Percentiles rank a stretch among this genome's conserved stretches.
Conservation (phyloP, 192 early-diverging fungal genomes). For the Linnemannia schmuckeri region DNA sequence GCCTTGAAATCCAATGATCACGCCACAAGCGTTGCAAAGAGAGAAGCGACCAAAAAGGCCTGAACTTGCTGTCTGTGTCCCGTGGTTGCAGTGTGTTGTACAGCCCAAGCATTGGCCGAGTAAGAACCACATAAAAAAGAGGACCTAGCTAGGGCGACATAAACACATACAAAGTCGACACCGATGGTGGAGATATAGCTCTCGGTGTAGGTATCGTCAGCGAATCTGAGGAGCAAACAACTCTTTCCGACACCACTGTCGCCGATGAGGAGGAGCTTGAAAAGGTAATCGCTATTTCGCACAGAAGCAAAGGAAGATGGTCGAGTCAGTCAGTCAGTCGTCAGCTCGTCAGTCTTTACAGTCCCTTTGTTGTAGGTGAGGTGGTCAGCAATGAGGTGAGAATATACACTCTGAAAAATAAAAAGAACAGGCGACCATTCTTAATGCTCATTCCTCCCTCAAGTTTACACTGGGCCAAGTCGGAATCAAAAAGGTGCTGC, state of each 20-base stretch:
- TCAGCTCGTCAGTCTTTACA: too few species aligned
- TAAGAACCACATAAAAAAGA: neutral
- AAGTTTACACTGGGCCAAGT: neutral
- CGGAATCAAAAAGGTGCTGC: neutral
- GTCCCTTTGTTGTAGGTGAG: too few species aligned
- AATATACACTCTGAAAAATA: neutral
- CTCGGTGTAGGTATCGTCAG: conserved; percentile 99
- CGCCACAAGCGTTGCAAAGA: neutral
- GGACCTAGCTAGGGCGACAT: neutral
- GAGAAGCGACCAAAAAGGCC: neutral
- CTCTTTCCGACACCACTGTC: conserved; percentile 99
- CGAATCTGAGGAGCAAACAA: conserved; percentile 96
- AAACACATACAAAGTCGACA: conserved; percentile 91
- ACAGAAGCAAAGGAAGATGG: neutral
- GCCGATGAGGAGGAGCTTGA: conserved; percentile 99
- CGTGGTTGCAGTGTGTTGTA: neutral
- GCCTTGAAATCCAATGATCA: neutral
- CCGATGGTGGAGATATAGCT: conserved; percentile 99
- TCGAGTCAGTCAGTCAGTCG: conserved; percentile 1
- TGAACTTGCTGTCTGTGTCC: neutral
- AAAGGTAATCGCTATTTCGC: conserved; percentile 91
- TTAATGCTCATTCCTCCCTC: neutral
- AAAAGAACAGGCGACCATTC: neutral
- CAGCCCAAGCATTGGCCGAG: neutral
- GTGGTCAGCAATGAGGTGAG: neutral